Conservation (phyloP, 345 rosid species). For the Salix arbutifolia region DNA sequence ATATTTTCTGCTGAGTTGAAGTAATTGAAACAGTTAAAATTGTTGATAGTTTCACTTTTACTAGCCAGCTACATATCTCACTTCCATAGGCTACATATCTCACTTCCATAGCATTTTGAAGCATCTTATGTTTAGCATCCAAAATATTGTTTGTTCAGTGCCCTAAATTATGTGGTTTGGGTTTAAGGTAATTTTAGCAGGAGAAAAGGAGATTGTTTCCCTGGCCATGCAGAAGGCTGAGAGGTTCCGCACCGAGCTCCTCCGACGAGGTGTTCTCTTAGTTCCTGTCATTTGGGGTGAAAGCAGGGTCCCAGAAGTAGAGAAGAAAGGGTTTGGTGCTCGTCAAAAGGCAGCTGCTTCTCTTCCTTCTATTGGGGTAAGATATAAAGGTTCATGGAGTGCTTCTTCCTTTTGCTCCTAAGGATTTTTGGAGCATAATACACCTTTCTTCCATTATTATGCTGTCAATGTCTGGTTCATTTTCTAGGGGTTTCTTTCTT, state of each 20-base stretch:
- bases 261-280: slow-evolving; percentile 78
- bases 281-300: slow-evolving; percentile 87
- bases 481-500: neutral
- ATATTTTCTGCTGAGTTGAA: neutral
- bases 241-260: slow-evolving; percentile 82
- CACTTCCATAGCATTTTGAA: neutral
- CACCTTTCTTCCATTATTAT: neutral
- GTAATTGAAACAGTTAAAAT: neutral
- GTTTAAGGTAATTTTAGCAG: slow-evolving; percentile 80
- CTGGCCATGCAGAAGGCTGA: slow-evolving; percentile 72
- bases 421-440: neutral
- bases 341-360: slow-evolving; percentile 51
- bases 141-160: neutral
- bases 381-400: slow-evolving; percentile 2
- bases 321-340: slow-evolving; percentile 83
- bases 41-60: neutral
- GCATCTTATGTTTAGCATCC: neutral
- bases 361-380: slow-evolving; percentile 91
- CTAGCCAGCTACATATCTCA: neutral
- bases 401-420: neutral
- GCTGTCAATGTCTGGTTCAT: neutral
- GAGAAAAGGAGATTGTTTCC: slow-evolving; percentile 64
- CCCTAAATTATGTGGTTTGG: slow-evolving; percentile 18
- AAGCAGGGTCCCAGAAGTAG: slow-evolving; percentile 46
- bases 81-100: neutral